Percentiles rank a stretch among this genome's conserved stretches.
These are phyloP conservation scores for Lipomyces starkeyi DNA, from an alignment of 805 yeast species.

Conservation along the genomic window DNA sequence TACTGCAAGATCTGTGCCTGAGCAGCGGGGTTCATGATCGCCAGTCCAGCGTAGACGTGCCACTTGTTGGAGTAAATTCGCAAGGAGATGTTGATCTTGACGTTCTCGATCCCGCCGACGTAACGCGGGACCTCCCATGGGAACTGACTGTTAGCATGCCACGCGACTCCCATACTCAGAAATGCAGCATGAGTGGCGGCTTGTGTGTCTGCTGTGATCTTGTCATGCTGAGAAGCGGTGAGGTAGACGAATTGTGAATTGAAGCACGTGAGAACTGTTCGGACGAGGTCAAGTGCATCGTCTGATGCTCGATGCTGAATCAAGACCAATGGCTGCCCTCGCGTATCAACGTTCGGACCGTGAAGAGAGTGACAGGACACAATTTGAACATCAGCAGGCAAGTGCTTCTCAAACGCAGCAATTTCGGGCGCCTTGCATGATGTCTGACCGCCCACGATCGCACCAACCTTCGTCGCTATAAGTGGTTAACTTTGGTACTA, in stretches of 20 bases:
- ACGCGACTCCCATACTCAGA: conserved; percentile 94
- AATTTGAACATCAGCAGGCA: conserved; percentile 82
- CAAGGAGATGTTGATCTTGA: conserved; percentile 89
- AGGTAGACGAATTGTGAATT: conserved; percentile 77
- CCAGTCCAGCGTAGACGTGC: conserved; percentile 98
- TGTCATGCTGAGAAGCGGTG: conserved; percentile 88
- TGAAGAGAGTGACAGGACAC: conserved; percentile 90
- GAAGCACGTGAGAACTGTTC: conserved; percentile 69
- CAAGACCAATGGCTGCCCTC: conserved; percentile 91
- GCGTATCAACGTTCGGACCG: conserved; percentile 88
- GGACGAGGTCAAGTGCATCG: conserved; percentile 65
- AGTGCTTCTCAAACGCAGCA: conserved; percentile 73
- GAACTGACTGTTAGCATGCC: conserved; percentile 81
- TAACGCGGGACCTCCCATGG: conserved; percentile 89
- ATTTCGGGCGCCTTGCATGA: conserved; percentile 94
- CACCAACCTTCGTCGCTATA: conserved; percentile 73
- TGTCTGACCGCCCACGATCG: conserved; percentile 97
- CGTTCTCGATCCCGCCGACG: conserved; percentile 95
- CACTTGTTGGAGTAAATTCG: conserved; percentile 92
- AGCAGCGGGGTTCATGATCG: conserved; percentile 94
- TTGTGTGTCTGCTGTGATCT: conserved; percentile 96
- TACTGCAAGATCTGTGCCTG: conserved; percentile 90
- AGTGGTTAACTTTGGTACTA: neutral
- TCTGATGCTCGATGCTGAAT: conserved; percentile 72
- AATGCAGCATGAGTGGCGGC: conserved; percentile 99